Percentiles rank a stretch among this genome's conserved stretches.
These are phyloP conservation scores for Aureobasidium leucospermi DNA, from an alignment of 2,329 filamentous ascomycete genomes.

Conservation along the genomic window DNA sequence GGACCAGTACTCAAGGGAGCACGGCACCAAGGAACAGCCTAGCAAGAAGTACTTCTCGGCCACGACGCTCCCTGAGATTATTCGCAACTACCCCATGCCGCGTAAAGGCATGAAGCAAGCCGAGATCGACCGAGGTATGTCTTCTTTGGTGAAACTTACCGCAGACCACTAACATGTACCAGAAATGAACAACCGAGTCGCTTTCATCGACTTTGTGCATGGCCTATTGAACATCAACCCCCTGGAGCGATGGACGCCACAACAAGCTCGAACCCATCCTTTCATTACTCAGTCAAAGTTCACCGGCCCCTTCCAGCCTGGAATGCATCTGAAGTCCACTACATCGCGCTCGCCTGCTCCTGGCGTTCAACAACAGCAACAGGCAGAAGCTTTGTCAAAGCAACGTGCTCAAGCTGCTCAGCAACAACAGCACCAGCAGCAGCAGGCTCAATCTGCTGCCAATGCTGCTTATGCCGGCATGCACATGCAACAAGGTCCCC, in stretches of 20 bases:
- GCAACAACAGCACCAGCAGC: constrained; percentile 39
- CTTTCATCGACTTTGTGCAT: constrained; percentile 96
- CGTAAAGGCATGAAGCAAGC: constrained; percentile 98
- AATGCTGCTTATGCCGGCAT: constrained; percentile 56
- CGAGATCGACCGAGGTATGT: constrained; percentile 87
- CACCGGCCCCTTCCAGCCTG: constrained; percentile 90
- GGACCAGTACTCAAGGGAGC: constrained; percentile 95
- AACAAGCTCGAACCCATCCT: constrained; percentile 92
- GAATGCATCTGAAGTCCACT: constrained; percentile 90
- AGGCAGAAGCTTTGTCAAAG: constrained; percentile 88
- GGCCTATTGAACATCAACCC: constrained; percentile 91
- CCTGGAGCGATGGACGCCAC: constrained; percentile 92
- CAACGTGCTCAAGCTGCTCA: constrained; percentile 61
- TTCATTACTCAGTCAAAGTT: constrained; percentile 99
- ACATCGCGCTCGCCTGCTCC: constrained; percentile 84
- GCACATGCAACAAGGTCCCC: constrained; percentile 41
- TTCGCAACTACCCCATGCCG: constrained; percentile 96
- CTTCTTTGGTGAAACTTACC: neutral
- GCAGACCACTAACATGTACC: constrained; percentile 4
- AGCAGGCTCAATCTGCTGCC: constrained; percentile 24
- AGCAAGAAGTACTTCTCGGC: constrained; percentile 99
- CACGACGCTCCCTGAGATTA: constrained; percentile 89
- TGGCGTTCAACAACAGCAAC: constrained; percentile 90
- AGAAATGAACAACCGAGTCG: constrained; percentile 98
- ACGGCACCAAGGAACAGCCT: constrained; percentile 93